A percentile compares a stretch with the other conserved stretches of the same genome.
phyloP scores from a whole-genome alignment of 2,329 filamentous ascomycete species.

The Fusarium clavum region DNA sequence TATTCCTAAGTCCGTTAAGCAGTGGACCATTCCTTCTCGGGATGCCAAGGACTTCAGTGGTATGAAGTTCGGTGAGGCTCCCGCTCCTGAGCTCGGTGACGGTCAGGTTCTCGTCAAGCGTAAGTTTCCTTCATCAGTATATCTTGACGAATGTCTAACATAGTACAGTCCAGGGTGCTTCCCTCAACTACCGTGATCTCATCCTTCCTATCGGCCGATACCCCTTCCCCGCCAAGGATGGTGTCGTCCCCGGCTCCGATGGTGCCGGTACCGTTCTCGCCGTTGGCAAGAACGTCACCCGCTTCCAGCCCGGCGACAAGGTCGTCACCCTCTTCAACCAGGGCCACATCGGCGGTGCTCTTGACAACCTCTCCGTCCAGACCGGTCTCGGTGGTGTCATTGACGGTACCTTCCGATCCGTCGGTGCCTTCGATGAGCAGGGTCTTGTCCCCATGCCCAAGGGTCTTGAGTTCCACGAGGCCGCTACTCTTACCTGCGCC shows the following conservation, averaged over 20 bases:
- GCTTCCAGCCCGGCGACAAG: conserved; percentile 64
- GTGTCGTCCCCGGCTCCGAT: conserved; percentile 64
- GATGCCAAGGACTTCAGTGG: conserved; percentile 66
- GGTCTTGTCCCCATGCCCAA: conserved; percentile 73
- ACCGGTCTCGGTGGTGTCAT: conserved; percentile 75
- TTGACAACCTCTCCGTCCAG: conserved; percentile 49
- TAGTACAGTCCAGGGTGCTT: conserved; percentile 59
- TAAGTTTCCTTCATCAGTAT: conserved; percentile 30
- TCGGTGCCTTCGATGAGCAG: conserved; percentile 74
- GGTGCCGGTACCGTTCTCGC: conserved; percentile 65
- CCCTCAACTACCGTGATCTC: conserved; percentile 67
- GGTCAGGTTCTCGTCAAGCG: conserved; percentile 77
- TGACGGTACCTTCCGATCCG: conserved; percentile 75
- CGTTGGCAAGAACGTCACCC: conserved; percentile 61
- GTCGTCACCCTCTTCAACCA: conserved; percentile 73
- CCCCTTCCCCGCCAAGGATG: conserved; percentile 55
- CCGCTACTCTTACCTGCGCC: conserved; percentile 69
- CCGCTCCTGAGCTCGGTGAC: conserved; percentile 72
- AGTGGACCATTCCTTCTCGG: conserved; percentile 64
- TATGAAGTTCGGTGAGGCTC: conserved; percentile 66
- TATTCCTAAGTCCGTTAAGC: conserved; percentile 59
- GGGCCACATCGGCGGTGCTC: conserved; percentile 59
- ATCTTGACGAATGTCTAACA: conserved; percentile 8
- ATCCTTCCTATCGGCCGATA: conserved; percentile 63
- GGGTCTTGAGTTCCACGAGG: conserved; percentile 65